phyloP scores from a whole-genome alignment of 768 basidiomycete species.

The Panaeolus cyanescens region DNA sequence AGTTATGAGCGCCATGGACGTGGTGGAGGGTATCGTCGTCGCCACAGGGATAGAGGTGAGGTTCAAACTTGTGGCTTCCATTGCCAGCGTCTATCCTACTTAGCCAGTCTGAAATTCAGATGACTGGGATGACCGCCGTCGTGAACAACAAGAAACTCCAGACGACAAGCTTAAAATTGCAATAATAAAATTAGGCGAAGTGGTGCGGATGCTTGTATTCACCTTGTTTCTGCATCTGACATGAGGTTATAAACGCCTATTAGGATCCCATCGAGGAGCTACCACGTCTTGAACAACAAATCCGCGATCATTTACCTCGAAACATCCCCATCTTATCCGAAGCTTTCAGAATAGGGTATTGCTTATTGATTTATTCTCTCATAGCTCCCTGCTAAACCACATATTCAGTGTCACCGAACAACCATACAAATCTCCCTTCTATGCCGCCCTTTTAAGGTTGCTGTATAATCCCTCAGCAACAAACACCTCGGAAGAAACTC shows the following conservation, averaged over 20 bases:
- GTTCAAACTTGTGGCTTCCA: constrained; percentile 17
- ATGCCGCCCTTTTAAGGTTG: constrained; percentile 76
- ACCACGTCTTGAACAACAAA: constrained; percentile 62
- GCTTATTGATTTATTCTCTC: constrained; percentile 6
- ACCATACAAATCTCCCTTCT: constrained; percentile 91
- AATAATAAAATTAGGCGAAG: constrained; percentile 79
- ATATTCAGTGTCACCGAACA: constrained; percentile 80
- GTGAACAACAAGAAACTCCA: constrained; percentile 66
- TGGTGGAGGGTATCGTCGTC: constrained; percentile 42
- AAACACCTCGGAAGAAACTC: constrained; percentile 39
- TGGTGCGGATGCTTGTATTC: constrained; percentile 65
- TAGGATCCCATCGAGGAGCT: constrained; percentile 77
- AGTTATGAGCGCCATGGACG: constrained; percentile 62
- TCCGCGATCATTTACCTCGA: constrained; percentile 59
- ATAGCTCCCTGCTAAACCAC: constrained; percentile 6
- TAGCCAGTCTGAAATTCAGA: constrained; percentile 38
- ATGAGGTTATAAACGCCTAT: constrained; percentile 7
- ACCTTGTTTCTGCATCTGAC: constrained; percentile 6
- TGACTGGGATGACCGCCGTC: constrained; percentile 69
- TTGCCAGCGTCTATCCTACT: constrained; percentile 12
- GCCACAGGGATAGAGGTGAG: constrained; percentile 56
- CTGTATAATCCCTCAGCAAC: constrained; percentile 54
- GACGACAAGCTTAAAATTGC: constrained; percentile 69
- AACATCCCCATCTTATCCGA: constrained; percentile 69
- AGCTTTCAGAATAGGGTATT: constrained; percentile 73